Percentiles rank a stretch among this genome's conserved stretches.
phyloP scores from a whole-genome alignment of 257 asterid genomes.

The Fraxinus anomala region DNA sequence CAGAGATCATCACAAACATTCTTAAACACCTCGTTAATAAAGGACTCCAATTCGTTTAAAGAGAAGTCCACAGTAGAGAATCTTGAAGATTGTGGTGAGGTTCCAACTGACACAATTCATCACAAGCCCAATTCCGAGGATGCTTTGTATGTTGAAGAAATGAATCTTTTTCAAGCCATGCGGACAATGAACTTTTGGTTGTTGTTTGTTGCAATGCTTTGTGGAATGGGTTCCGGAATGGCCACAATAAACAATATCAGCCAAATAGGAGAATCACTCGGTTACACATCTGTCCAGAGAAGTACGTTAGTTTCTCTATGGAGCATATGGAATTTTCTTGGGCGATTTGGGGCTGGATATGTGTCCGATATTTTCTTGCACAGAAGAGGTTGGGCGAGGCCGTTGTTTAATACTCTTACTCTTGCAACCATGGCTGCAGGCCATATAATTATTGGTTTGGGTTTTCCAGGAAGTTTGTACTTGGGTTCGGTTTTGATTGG shows the following conservation, averaged over 20 bases:
- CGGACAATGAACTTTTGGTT: slow-evolving; percentile 73
- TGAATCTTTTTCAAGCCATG: slow-evolving; percentile 63
- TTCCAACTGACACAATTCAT: background rate
- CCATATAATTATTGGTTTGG: slow-evolving; percentile 65
- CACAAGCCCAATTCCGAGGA: slow-evolving; percentile 31
- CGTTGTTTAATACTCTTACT: slow-evolving; percentile 58
- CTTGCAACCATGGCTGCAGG: slow-evolving; percentile 79
- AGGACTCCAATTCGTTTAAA: slow-evolving; percentile 24
- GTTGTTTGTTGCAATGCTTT: slow-evolving; percentile 69
- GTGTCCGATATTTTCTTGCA: slow-evolving; percentile 61
- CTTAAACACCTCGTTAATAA: slow-evolving; percentile 41
- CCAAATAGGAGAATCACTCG: slow-evolving; percentile 93
- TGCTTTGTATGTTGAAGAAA: slow-evolving; percentile 31
- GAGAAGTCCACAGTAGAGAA: slow-evolving; percentile 17
- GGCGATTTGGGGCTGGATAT: slow-evolving; percentile 86
- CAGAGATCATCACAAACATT: slow-evolving; percentile 15
- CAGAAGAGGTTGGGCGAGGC: slow-evolving; percentile 73
- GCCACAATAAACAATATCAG: slow-evolving; percentile 88
- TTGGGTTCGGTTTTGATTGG: slow-evolving; percentile 78
- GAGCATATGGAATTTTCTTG: slow-evolving; percentile 95
- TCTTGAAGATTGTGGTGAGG: slow-evolving; percentile 6
- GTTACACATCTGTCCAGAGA: slow-evolving; percentile 57
- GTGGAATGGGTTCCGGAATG: slow-evolving; percentile 96
- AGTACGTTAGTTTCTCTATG: slow-evolving; percentile 81
- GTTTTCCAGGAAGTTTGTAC: slow-evolving; percentile 70